phyloP scores from a whole-genome alignment of 768 basidiomycete species.

The Leccinellum luteum region DNA sequence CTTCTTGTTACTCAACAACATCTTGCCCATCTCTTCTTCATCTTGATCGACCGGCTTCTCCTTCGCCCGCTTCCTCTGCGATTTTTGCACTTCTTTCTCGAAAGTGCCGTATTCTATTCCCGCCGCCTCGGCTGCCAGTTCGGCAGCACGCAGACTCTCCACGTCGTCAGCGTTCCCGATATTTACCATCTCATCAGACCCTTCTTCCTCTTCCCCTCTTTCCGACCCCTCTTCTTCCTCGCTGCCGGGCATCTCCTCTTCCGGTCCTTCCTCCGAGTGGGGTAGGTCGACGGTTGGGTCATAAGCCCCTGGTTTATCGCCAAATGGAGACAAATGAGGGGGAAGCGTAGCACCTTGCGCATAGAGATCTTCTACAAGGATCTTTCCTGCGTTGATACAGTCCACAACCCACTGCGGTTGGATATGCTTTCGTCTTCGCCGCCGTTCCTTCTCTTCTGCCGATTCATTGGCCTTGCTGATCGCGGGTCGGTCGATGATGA shows the following conservation, averaged over 20 bases:
- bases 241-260: conserved; percentile 29
- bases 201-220: conserved; percentile 20
- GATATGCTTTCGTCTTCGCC: conserved; percentile 75
- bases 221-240: conserved; percentile 30
- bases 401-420: conserved; percentile 99
- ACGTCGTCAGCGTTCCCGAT: conserved; percentile 49
- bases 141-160: conserved; percentile 76
- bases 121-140: conserved; percentile 87
- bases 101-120: conserved; percentile 80
- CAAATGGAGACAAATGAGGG: conserved; percentile 95
- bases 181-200: conserved; percentile 31
- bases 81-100: conserved; percentile 69
- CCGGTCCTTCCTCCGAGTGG: conserved; percentile 19
- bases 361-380: conserved; percentile 84
- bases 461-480: conserved; percentile 48
- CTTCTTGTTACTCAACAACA: conserved; percentile 97
- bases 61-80: conserved; percentile 39
- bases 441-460: conserved; percentile 56
- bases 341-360: conserved; percentile 83
- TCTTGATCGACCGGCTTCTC: conserved; percentile 36
- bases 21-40: conserved; percentile 92
- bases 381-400: conserved; percentile 84
- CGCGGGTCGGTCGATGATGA: conserved; percentile 88
- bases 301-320: conserved; percentile 74
- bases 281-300: conserved; percentile 50